Evolutionary conservation across 148 eudicot species (phyloP).

Genomic region (Oxyria digyna): DNA sequence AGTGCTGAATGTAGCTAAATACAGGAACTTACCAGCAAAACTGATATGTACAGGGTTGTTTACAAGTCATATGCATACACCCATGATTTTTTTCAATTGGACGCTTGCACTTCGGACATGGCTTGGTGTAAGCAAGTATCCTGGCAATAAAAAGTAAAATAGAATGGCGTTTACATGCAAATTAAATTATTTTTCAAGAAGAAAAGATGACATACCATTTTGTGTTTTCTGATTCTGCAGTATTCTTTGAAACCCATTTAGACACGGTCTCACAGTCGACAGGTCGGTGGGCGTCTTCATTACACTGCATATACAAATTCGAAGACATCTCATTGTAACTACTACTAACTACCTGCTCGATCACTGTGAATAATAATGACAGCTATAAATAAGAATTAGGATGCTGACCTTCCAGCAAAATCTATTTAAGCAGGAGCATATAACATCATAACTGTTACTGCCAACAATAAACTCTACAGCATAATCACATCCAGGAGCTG

Average conservation of each 20-base stretch:
- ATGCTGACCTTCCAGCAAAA: constrained; percentile 81
- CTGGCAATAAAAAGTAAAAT: constrained; percentile 15
- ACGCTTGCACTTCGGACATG: constrained; percentile 90
- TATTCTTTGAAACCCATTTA: constrained; percentile 74
- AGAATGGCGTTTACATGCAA: too few relatives aligned
- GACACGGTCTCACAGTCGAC: constrained; percentile 78
- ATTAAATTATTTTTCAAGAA: neutral
- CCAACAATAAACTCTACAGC: constrained; percentile 61
- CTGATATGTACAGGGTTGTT: constrained; percentile 72
- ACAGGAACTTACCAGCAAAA: constrained; percentile 66
- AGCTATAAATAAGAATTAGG: neutral
- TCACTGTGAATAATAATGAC: neutral
- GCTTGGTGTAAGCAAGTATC: constrained; percentile 81
- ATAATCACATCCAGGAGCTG: constrained; percentile 81
- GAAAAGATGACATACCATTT: constrained; percentile 31
- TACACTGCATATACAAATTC: constrained; percentile 22
- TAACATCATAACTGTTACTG: constrained; percentile 60
- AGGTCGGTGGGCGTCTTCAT: constrained; percentile 86
- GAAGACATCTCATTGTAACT: neutral
- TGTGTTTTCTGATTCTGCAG: constrained; percentile 80
- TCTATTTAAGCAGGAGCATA: constrained; percentile 53
- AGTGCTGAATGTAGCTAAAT: constrained; percentile 14
- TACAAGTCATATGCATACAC: constrained; percentile 87
- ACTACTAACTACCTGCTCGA: neutral
- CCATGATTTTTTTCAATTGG: constrained; percentile 84